Base-by-base conservation (phyloP, 1,284 basidiomycete genomes). In the Boletus austroedulis region DNA sequence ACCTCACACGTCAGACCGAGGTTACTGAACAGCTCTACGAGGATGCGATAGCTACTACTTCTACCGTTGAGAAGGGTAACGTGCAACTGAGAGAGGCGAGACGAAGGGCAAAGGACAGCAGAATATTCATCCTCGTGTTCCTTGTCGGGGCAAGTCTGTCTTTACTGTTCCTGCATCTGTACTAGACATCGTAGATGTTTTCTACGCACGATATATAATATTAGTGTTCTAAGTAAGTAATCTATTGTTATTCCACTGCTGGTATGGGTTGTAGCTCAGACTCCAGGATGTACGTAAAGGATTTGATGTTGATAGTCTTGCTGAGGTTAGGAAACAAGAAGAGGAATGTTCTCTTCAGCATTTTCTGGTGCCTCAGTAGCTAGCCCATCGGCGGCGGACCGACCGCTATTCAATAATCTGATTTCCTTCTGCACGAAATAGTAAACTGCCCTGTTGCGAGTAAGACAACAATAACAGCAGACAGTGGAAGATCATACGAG, bases 1-100 rank as follows among this genome's bases (percentile, higher is more conserved):
- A 96, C 71, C 80, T 97, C 50, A 90, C 90, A 45, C 82, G 82
- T 68, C 94, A 97, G 77, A 89, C 89, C n/a, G 93, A 94, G 75
- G 74, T 94, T 64, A 94, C 93, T 23, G 91, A 94, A 67, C 87
- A 91, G 71, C 76, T 97, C 56, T 92, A 91, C 69, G 91, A 95
- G 64, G 94, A 97, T 70, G 92, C 92, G 2, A 87, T 95, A 57
- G 83, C 86, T 3, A 90, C 91, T 12, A 90, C 89, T 10, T 85
- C 85, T 11, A 89, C 87, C 53, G 89, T 96, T 45, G 89, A 92
- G 64, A 89, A 89, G 71, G 94, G 94, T 23, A 96, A 96, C 66
- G 79, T 82, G 49, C 92, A 97, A 74, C 79, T 97, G 53, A 84
- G 82, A 66, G 90, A 93, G 75, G 93, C 94, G 31, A 84, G 84